Evolutionary conservation across 164 flowering plant genomes (phyloP).

Genomic region (Hamamelis virginiana): DNA sequence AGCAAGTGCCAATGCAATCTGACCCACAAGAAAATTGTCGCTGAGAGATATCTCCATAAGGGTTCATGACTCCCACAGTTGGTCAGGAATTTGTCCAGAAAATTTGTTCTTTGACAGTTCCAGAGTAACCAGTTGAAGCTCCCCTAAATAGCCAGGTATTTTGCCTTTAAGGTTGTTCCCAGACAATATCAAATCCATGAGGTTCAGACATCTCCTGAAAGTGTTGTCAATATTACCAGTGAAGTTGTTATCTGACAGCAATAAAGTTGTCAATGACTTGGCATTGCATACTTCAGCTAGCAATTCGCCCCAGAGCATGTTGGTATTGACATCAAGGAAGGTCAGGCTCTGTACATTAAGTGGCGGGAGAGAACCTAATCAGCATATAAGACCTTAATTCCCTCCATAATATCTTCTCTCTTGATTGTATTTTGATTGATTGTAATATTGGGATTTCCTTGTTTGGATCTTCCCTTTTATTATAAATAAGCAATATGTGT

Average conservation of each 20-base stretch:
- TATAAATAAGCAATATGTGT: too few relatives aligned
- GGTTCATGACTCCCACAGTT: conserved; percentile 55
- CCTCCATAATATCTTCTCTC: too few relatives aligned
- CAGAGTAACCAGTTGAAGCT: conserved; percentile 44
- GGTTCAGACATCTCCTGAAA: conserved; percentile 42
- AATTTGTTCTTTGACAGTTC: conserved; percentile 54
- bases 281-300: conserved; percentile 46
- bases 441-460: too few relatives aligned
- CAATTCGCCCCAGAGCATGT: conserved; percentile 55
- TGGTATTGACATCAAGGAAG: conserved; percentile 37
- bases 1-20: conserved; percentile 34
- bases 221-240: conserved; percentile 39
- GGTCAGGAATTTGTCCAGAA: conserved; percentile 51
- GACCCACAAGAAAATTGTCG: conserved; percentile 47
- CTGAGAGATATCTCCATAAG: conserved; percentile 49
- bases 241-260: conserved; percentile 44
- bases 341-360: conserved; percentile 36
- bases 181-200: conserved; percentile 43
- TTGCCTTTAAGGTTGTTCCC: conserved; percentile 51
- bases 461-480: too few relatives aligned
- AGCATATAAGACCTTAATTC: too few relatives aligned
- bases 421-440: too few relatives aligned
- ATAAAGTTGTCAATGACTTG: conserved; percentile 27
- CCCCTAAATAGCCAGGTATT: conserved; percentile 54
- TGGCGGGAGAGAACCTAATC: conserved; percentile 43